Base-by-base conservation (phyloP, 2,329 filamentous ascomycete genomes). In the Aspergillus ochraceoroseus region DNA sequence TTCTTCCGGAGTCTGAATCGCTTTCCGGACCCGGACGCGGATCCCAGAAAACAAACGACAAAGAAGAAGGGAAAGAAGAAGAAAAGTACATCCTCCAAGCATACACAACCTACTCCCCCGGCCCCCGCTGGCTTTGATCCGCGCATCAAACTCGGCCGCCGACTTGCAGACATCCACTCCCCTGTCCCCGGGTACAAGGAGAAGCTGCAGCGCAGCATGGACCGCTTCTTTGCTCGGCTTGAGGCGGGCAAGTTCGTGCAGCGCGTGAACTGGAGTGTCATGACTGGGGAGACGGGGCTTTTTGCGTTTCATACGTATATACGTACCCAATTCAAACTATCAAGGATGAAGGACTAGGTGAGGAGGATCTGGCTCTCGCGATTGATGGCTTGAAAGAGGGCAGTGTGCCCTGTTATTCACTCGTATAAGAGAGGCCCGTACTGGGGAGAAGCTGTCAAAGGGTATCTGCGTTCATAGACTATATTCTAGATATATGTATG, bases 291-390 rank as follows among this genome's bases (percentile, higher is more conserved):
- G n/a, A 56, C 56, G 11, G 59, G 62, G 8, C 41, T 71, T 8
- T 71, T 67, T 54, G 56, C 65, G 33, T 77, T 82, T 57, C 79
- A 81, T 59, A 82, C 79, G 11, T 82, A 80, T 82, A 80, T 57
- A 62, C 71, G 42, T 81, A 82, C 57, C 68, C 70, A 1, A 56
- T 83, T 5, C 50, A 51, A 26, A 67, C 77, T 35, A 61, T 83
- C 31, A 78, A 75, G 52, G 69, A 70, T 3, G 77, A 82, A 44
- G 78, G 77, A 0, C 55, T 61, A 3, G 77, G 72, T 0, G 70
- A 74, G 51, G 70, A 70, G 51, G 70, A 70, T 5, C 54, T 82
- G 37, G 75, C 73, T 0, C 49, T 59, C 23, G 79, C 79, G 2
- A 77, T 82, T 54, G 77, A 82, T 42, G 79, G 79, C 1, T 53